Base-by-base conservation (phyloP, 108 stramenopile species). In the Parmales sp. region DNA sequence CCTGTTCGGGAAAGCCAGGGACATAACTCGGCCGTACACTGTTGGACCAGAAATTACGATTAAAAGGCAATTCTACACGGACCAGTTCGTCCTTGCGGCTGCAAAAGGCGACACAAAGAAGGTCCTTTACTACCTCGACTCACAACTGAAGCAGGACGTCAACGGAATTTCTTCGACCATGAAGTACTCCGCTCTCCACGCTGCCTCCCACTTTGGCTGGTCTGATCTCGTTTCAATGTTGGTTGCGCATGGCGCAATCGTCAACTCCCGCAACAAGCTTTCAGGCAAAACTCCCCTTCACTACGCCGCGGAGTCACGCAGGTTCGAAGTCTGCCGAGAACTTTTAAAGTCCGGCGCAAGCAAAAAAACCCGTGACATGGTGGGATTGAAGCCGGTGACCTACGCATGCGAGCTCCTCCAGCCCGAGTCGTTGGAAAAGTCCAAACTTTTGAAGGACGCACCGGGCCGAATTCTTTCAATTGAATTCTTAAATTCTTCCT, bases 361-460 rank as follows among this genome's bases (percentile, higher is more conserved):
- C 54, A 60, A 60, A 34, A 28, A 34, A 16, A 60, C 54, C 9
- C 29, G 54, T 28, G 54, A 60, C 54, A 60, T 60, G 54, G 36
- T 19, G 0, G 54, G 54, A 20, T 34, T 60, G 5, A 60, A 60
- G 2, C n/a, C 54, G 8, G 7, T 60, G 1, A 18, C 29, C 16
- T 60, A 60, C 54, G 54, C 54, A 28, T 34, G 5, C 54, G 54
- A 60, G 31, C 31, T 60, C 8, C 13, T 34, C 6, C 31, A 60
- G 26, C n/a, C 13, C n/a, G 54, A 0, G 26, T 19, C n/a, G 3
- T 34, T 19, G 5, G 3, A 19, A 3, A 2, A 7, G 54, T 28
- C 54, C 31, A 60, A 20, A 20, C 28, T 60, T 11, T 31, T 60
- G 31, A 60, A 34, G 31, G 54, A 60, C 31, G 26, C 54, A 16